Base-by-base conservation (phyloP, 352 stramenopile species). In the Phytopythium delawarense region DNA sequence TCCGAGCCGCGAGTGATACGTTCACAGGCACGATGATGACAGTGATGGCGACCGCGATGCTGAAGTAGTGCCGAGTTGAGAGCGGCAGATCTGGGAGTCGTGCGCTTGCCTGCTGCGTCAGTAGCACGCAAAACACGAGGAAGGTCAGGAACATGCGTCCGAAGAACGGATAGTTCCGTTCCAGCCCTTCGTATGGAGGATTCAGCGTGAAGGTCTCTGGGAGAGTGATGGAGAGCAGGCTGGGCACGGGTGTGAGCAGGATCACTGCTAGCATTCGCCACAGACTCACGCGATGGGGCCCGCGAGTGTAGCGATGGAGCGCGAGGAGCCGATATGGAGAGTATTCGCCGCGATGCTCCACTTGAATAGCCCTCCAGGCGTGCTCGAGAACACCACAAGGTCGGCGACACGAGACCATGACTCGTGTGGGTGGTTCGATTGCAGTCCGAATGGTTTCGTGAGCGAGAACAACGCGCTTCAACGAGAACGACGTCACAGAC, bases 101-200 rank as follows among this genome's bases (percentile, higher is more conserved):
- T 23, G 63, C 51, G 18, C 63, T 62, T 7, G 64, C 60, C 63
- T 62, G 59, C 34, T 69, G 63, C 57, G 56, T 65, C 18, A 58
- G 42, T 12, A 65, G 32, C 9, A 61, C 40, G n/a, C 63, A 65
- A 42, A 59, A 69, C 51, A 65, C 60, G n/a, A 61, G 56, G 63
- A 62, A 69, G 6, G 58, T 62, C 12, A 69, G 42, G 58, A 60
- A 69, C 34, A 69, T 65, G n/a, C 63, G 59, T 4, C 58, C 58
- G 28, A 61, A 69, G 51, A 69, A 69, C 18, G 42, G 57, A 9
- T 69, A 59, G 63, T 69, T 69, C 23, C 51, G 46, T 23, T 52
- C 23, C 2, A 52, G 46, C 1, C 46, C 46, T 0, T 52, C 21
- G 23, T n/a, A 52, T 15, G 46, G 46, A 34, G 21, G 46, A 13